phyloP scores from a whole-genome alignment of 148 eudicot genomes.

The Camellia sinensis region DNA sequence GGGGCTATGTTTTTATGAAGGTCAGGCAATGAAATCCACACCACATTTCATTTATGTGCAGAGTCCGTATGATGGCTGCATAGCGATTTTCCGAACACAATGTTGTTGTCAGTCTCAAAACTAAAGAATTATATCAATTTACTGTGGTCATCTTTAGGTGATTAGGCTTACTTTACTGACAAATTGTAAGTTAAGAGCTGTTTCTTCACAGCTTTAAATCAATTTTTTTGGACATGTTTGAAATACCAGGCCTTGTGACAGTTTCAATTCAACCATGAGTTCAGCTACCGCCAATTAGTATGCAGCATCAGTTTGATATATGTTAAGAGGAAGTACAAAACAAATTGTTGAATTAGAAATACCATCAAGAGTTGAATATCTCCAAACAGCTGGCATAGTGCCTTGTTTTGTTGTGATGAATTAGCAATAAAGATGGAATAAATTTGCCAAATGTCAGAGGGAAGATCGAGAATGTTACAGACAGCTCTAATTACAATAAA shows the following conservation, averaged over 20 bases:
- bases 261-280: not conserved
- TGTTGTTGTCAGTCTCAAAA: not conserved
- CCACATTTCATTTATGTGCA: not conserved
- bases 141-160: not conserved
- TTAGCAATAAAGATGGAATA: not conserved
- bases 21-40: not conserved
- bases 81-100: not conserved
- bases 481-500: not conserved
- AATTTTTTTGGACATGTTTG: not conserved
- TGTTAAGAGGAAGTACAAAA: not conserved
- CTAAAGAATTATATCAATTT: not conserved
- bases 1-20: not conserved
- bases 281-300: not conserved
- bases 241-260: not conserved
- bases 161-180: not conserved
- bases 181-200: not conserved
- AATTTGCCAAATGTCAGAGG: not conserved
- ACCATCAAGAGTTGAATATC: not conserved
- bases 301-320: not conserved
- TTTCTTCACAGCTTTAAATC: not conserved
- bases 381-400: not conserved
- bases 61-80: not conserved
- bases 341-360: not conserved
- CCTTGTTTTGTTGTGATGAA: not conserved
- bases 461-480: not conserved